These are phyloP conservation scores for Trypanosoma platydactyli DNA, from an alignment of 208 protist species.

Conservation along the genomic window DNA sequence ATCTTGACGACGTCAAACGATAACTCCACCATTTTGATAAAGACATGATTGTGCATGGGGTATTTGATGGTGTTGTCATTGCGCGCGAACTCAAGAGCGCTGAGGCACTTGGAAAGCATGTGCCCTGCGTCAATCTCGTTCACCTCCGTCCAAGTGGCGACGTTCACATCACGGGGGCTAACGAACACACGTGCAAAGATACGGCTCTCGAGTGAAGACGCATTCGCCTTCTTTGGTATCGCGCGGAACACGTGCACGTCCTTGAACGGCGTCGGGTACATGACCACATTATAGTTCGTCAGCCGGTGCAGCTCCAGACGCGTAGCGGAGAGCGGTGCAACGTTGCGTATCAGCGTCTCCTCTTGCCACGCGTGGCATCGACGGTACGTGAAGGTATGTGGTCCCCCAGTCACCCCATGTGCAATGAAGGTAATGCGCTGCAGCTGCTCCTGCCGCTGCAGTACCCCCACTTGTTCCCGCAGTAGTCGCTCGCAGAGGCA, in stretches of 20 bases:
- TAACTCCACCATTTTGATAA: constrained; percentile 83
- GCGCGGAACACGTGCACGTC: constrained; percentile 93
- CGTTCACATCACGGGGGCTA: constrained; percentile 80
- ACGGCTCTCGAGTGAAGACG: constrained; percentile 73
- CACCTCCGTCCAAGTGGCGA: constrained; percentile 67
- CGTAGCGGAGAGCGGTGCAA: constrained; percentile 94
- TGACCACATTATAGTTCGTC: constrained; percentile 91
- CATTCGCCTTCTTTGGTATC: constrained; percentile 65
- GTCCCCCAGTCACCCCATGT: constrained; percentile 63
- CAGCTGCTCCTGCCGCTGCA: constrained; percentile 34
- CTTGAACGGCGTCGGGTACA: constrained; percentile 81
- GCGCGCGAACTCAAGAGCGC: constrained; percentile 73
- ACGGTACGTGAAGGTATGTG: constrained; percentile 93
- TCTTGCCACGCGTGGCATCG: constrained; percentile 53
- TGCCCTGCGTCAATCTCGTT: constrained; percentile 77
- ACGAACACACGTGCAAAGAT: constrained; percentile 94
- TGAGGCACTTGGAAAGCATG: constrained; percentile 75
- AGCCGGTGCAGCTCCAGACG: constrained; percentile 94
- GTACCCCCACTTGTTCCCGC: constrained; percentile 38
- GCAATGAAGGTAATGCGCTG: constrained; percentile 71
- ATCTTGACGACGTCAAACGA: constrained; percentile 66
- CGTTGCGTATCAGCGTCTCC: constrained; percentile 93
- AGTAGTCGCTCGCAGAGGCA: constrained; percentile 48
- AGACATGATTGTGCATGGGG: constrained; percentile 80
- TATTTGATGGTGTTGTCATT: constrained; percentile 66